These are phyloP conservation scores for Colletotrichum noveboracense DNA, from an alignment of 2,329 filamentous ascomycete genomes.

Conservation along the genomic window DNA sequence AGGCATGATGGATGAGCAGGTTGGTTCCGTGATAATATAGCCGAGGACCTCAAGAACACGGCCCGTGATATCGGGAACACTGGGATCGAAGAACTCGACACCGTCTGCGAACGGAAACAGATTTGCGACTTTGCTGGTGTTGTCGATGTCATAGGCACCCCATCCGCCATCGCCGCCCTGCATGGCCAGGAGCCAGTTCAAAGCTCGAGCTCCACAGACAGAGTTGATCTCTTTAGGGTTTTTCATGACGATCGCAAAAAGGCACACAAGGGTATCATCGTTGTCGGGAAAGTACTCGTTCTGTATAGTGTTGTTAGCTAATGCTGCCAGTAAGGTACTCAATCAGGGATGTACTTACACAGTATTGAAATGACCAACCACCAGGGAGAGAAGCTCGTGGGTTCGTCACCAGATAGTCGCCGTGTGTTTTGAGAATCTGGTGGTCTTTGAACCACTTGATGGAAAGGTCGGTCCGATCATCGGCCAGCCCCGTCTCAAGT, in stretches of 20 bases:
- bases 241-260: background rate
- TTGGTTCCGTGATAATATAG: background rate
- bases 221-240: constrained; percentile 2
- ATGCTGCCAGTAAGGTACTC: background rate
- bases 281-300: constrained; percentile 8
- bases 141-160: constrained; percentile 3
- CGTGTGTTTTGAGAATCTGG: background rate
- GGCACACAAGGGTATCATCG: background rate
- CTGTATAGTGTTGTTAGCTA: background rate
- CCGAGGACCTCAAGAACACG: background rate
- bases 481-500: background rate
- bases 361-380: constrained; percentile 2
- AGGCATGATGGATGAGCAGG: background rate
- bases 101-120: background rate
- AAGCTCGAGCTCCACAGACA: background rate
- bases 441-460: constrained; percentile 4
- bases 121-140: background rate
- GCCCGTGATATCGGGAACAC: background rate
- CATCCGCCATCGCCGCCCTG: constrained; percentile 4
- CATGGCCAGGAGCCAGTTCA: background rate
- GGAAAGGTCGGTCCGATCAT: background rate
- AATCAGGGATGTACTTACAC: background rate
- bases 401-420: background rate
- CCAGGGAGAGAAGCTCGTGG: background rate
- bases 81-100: constrained; percentile 1